phyloP scores from a whole-genome alignment of 2,329 filamentous ascomycete genomes.

The Calonectria pseudoreteaudii region DNA sequence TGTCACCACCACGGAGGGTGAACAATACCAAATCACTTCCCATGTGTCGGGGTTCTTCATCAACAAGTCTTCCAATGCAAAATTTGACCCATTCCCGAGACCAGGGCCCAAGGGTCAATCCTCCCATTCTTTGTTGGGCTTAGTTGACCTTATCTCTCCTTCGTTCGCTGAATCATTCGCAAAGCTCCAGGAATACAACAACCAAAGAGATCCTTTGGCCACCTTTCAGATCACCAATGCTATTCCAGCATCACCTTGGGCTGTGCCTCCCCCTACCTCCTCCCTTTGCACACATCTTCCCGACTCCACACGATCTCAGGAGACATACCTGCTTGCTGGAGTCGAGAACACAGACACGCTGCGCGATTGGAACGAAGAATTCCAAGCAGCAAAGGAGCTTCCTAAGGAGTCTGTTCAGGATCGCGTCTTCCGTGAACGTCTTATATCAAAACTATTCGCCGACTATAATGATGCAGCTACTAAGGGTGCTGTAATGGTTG shows the following conservation, averaged over 20 bases:
- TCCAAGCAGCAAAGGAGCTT: slow-evolving; percentile 95
- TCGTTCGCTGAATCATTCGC: slow-evolving; percentile 84
- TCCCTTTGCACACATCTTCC: slow-evolving; percentile 77
- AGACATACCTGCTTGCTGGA: slow-evolving; percentile 89
- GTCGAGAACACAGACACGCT: slow-evolving; percentile 94
- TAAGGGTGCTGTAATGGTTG: slow-evolving; percentile 90
- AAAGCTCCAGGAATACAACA: slow-evolving; percentile 85
- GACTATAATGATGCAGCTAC: slow-evolving; percentile 98
- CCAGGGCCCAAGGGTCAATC: slow-evolving; percentile 80
- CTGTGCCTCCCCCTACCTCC: slow-evolving; percentile 78
- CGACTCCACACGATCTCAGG: slow-evolving; percentile 90
- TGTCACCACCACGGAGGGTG: slow-evolving; percentile 91
- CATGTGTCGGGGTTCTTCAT: slow-evolving; percentile 97
- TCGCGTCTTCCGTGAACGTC: slow-evolving; percentile 91
- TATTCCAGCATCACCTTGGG: slow-evolving; percentile 91
- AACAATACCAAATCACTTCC: slow-evolving; percentile 92
- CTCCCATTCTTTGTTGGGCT: slow-evolving; percentile 86
- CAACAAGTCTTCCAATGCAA: slow-evolving; percentile 94
- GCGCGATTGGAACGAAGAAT: slow-evolving; percentile 98
- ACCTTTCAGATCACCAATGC: slow-evolving; percentile 97
- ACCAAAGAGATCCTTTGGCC: slow-evolving; percentile 85
- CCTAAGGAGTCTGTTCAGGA: slow-evolving; percentile 95
- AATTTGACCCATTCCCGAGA: slow-evolving; percentile 91
- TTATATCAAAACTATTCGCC: slow-evolving; percentile 95
- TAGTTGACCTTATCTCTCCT: slow-evolving; percentile 83